Base-by-base conservation (phyloP, 257 asterid species). In the Gardenia jasminoides region DNA sequence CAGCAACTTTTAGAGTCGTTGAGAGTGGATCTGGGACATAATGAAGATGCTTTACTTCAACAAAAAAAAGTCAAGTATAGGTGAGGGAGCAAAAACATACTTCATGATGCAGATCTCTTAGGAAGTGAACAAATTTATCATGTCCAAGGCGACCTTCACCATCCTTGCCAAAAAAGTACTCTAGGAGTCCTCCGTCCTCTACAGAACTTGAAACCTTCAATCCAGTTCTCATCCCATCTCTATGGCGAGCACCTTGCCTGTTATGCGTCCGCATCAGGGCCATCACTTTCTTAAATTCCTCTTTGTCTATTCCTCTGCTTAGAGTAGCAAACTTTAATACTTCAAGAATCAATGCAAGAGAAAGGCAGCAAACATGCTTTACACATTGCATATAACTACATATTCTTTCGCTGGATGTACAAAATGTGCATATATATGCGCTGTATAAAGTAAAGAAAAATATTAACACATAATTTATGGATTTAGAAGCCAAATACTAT, bases 251-350 rank as follows among this genome's bases (percentile, higher is more conserved):
- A 17, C 98, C 97, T 86, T 92, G 98, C 80, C 98, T 83, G 86
- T 85, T 92, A 52, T 81, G 89, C 50, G 86, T 83, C 65, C 99
- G 92, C 99, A 95, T 93, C 52, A 93, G 87, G 31, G 89, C 73
- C 99, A 93, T 95, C 90, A 95, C 97, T 88, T 87, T 95, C 89
- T 91, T 87, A 80, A 95, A 93, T 80, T 95, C 99, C 67, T 88
- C 75, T 88, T 74, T 88, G 84, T 95, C 99, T 78, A 95, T 88
- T 44, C 88, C 88, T 80, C 99, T 93, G 94, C 69, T 70, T 54
- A 75, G 72, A 76, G 67, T 56, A 44, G 69, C 76, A 78, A 43
- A 66, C 47, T 43, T 30, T 56, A 31, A 48, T 10, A 43, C 43
- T 68, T 43, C 76, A 33, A 66, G 61, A 70, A 48, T 74, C 70